Evolutionary conservation across 345 rosid genomes (phyloP), one percentile per base, ranked within the genome.

Genomic region (Rhodamnia rubescens): DNA sequence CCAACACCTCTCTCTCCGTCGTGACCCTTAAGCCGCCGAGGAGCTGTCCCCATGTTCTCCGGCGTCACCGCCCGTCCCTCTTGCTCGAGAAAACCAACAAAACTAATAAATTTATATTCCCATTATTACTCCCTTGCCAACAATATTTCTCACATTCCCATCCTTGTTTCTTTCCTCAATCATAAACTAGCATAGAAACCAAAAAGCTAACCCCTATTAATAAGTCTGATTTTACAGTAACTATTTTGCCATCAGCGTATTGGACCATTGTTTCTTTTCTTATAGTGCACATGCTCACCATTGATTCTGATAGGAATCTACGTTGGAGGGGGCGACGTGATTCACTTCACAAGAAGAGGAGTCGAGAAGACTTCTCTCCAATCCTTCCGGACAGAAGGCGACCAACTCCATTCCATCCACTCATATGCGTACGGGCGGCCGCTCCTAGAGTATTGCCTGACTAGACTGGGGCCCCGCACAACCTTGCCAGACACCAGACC

Each of bases 1-100:
- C 94, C n/a, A 91, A 92, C 92, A 92, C 96, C 21, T 94, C 98
- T 12, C 95, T 95, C 85, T 91, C 95, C 58, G 59, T 93, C 57
- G 94, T 96, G n/a, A 92, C 93, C 94, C 26, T 91, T 52, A 59
- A 59, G 40, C 36, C 1, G 91, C 93, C 1, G 24, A n/a, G n/a
- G n/a, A n/a, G 69, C 36, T 36, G 69, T 59, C 36, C 18, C 69
- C 69, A 59, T 59, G 69, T n/a, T 59, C 69, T n/a, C 18, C 4
- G 8, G 16, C 8, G 2, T 59, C 69, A 59, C 69, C 40, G 27
- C 74, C 74, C 9, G 40, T 14, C 74, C 74, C 74, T 59, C 40
- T 59, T 59, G 69, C 74, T 59, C 1, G 4, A 5, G 27, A 59
- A 59, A 59, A 59, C 20, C 74, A n/a, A n/a, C n/a, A n/a, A n/a